Evolutionary conservation across 2,329 filamentous ascomycete genomes (phyloP), one percentile per base, ranked within the genome.

Genomic region (Spiromastix sp.): DNA sequence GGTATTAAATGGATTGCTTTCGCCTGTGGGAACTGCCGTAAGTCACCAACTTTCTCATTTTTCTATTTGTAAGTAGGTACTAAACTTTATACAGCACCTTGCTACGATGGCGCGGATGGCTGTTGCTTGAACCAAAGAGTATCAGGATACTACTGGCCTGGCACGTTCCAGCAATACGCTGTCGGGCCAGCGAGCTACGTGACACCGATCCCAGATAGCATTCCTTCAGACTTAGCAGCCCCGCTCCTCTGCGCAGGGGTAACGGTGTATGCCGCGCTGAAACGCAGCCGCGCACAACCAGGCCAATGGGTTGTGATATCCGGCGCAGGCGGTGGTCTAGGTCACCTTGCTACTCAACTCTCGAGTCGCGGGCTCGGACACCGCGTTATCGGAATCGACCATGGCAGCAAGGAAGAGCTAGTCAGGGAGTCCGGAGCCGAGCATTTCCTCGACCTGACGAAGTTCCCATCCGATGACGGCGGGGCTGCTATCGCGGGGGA

Each of bases 101-200:
- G 74, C 49, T 59, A 70, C 35, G 63, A 63, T 9, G 71, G 70
- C 28, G 57, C 64, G 16, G 75, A 77, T 42, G 71, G 66, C 7
- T 55, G 66, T 25, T 78, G 74, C 54, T 60, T 65, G 43, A 69
- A 72, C 27, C 62, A 66, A 40, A 73, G 71, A 49, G 54, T 82
- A 32, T 77, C 71, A 0, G 79, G 79, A 4, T 82, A 81, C 58
- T 79, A 74, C 52, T 74, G 70, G 0, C 78, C 78, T 0, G 79
- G 79, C 24, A 83, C 78, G n/a, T 83, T 82, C 52, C 79, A 82
- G 51, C 76, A 81, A 57, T 83, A 81, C 48, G 70, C 71, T 12
- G 51, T 79, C 11, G 71, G 68, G 0, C 74, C 75, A 7, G 77
- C 77, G 3, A 70, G 71, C 56, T 82, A 83, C 52, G 78, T 81